Base-by-base conservation (phyloP, 176 grass and related monocot species). In the Zoysia japonica region DNA sequence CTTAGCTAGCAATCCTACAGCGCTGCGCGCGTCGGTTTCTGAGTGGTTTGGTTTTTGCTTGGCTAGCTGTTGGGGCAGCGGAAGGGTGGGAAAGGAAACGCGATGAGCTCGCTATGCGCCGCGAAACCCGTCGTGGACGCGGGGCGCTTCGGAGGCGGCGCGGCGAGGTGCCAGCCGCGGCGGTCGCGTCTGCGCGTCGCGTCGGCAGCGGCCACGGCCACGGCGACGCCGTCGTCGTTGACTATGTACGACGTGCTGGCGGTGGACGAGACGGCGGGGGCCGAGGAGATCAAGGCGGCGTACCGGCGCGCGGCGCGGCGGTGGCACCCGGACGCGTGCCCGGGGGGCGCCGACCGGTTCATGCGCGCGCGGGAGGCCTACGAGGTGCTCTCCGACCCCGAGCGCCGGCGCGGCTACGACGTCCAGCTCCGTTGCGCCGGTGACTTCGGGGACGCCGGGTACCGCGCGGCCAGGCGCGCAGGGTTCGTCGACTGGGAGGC, bases 261-360 rank as follows among this genome's bases (percentile, higher is more conserved):
- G 48, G 83, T 97, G 76, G 60, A 79, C n/a, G 71, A 88, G 40
- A 61, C 87, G 10, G 91, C 91, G 13, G 45, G 79, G 6, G 63
- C 78, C 6, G 87, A 78, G 20, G 94, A 97, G 84, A 97, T 97
- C 81, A 93, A 91, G 85, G 82, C 89, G 54, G 94, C 89, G 66
- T 97, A 91, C 91, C 11, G 90, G 68, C 71, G 74, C 47, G 78
- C 81, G 13, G 94, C 89, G 41, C 81, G 75, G 84, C 84, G 82
- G 45, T 97, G 91, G 89, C 94, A 97, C 87, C 94, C 94, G 68
- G 91, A 97, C 82, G 77, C 88, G 7, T 94, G 92, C 84, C 57
- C 79, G 2, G 66, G 77, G 4, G 80, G 81, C 74, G 83, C 50
- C 72, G 13, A 12, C 67, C 73, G 47, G 16, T 93, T 97, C 93